Conservation (phyloP, 345 rosid species). For the Euphorbia peplus region DNA sequence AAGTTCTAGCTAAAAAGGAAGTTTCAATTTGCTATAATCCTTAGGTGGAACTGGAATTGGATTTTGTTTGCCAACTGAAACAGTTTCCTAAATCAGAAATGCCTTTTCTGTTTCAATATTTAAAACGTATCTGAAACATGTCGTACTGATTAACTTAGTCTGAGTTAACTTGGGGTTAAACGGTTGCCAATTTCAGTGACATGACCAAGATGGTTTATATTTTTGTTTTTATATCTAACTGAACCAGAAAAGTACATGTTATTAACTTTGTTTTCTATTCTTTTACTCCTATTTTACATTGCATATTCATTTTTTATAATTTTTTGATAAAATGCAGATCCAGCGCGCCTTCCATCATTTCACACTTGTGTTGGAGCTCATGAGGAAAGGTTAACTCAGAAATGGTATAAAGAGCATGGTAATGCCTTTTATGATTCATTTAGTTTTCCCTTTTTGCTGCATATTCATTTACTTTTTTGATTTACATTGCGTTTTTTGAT, state of each 20-base stretch:
- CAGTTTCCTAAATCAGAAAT: too few species aligned
- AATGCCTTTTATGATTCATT: conserved; percentile 16
- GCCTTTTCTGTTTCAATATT: too few species aligned
- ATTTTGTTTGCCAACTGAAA: too few species aligned
- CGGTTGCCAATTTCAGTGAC: neutral
- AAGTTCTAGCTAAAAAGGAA: too few species aligned
- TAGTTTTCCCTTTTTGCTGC: neutral
- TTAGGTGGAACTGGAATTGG: too few species aligned
- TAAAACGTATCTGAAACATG: too few species aligned
- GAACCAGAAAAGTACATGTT: neutral
- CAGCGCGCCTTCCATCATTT: conserved; percentile 92
- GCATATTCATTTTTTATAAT: neutral
- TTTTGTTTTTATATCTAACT: neutral
- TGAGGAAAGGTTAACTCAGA: conserved; percentile 83
- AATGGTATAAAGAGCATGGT: conserved; percentile 96
- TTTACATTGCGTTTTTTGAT: neutral
- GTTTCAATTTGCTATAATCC: too few species aligned
- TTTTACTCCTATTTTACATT: conserved; percentile 8
- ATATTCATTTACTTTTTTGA: neutral
- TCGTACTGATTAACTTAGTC: neutral
- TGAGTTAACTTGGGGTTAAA: neutral
- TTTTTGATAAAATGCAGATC: conserved; percentile 49
- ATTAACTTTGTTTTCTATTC: neutral
- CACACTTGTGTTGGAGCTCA: conserved; percentile 95
- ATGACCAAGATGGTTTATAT: neutral